Base-by-base conservation (phyloP, 345 rosid genomes). In the Jatropha curcas region DNA sequence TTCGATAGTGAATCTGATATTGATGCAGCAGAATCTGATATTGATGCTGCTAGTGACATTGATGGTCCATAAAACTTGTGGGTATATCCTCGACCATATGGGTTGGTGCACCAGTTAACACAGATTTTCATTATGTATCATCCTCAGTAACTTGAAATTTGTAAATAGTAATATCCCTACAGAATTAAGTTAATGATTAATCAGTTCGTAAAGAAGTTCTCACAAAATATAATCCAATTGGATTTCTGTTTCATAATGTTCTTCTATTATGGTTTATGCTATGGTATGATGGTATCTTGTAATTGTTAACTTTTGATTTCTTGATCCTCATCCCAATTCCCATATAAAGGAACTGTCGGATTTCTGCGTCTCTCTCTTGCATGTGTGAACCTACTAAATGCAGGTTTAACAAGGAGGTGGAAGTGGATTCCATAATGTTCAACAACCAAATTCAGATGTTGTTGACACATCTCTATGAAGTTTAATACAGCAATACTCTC, bases 1-100 rank as follows among this genome's bases (percentile, higher is more conserved):
- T 82, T 84, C 61, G 82, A 80, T 30, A 69, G 78, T 65, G 83
- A 64, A 7, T 82, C 86, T 28, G 84, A 81, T 25, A 60, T 76
- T 30, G 87, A 81, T 41, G 76, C 74, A 30, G 77, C 34, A 43
- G 72, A 53, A 65, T 67, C 78, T 20, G 79, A 77, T n/a, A n/a
- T n/a, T n/a, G n/a, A 59, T 34, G 63, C 60, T n/a, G n/a, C n/a
- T n/a, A 75, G 67, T 22, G 81, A 79, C 12, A 71, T n/a, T 28
- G 78, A 68, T 30, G 59, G 31, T 20, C 60, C 28, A 39, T 73
- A 73, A 70, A 16, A 12, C 46, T 4, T 41, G 0, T 8, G 28
- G 8, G 13, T 34, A 14, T 46, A 39, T 7, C 17, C 30, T 13
- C 7, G 35, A 10, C 33, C 34, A 30, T 28, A 0, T 27, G 65